Conservation (phyloP, 106 monocot species). For the Dendrobium officinale region DNA sequence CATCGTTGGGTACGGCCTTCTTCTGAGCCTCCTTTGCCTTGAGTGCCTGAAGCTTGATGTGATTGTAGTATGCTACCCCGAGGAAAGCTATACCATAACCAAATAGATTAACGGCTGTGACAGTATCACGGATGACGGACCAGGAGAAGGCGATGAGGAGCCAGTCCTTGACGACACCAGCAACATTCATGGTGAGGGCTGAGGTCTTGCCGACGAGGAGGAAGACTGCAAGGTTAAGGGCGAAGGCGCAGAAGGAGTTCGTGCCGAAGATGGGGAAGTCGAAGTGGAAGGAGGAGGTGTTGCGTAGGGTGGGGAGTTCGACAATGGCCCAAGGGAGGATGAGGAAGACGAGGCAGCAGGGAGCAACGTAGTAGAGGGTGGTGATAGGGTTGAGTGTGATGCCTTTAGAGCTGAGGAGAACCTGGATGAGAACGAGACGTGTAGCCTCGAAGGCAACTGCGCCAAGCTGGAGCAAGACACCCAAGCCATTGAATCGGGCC, state of each 20-base stretch:
- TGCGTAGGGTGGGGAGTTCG: conserved; percentile 9
- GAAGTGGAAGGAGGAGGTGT: background rate
- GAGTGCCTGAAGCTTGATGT: conserved; percentile 20
- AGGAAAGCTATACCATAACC: conserved; percentile 31
- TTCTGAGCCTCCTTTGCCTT: conserved; percentile 27
- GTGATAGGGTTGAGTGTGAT: conserved; percentile 40
- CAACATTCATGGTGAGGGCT: conserved; percentile 17
- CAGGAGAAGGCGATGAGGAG: conserved; percentile 18
- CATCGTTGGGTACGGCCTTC: conserved; percentile 4
- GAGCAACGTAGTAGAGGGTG: conserved; percentile 30
- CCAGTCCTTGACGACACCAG: conserved; percentile 19
- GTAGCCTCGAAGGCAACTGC: conserved; percentile 39
- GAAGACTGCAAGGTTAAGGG: conserved; percentile 16
- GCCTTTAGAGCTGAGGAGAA: conserved; percentile 36
- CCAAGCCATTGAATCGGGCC: conserved; percentile 26
- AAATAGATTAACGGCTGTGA: background rate
- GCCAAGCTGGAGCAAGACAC: conserved; percentile 36
- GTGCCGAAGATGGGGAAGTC: conserved; percentile 14
- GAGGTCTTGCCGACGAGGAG: conserved; percentile 15
- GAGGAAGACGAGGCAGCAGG: conserved; percentile 25
- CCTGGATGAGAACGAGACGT: conserved; percentile 38
- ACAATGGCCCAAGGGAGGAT: conserved; percentile 20
- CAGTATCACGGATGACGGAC: conserved; percentile 14
- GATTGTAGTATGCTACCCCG: conserved; percentile 23
- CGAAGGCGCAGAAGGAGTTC: conserved; percentile 17